These are phyloP conservation scores for Lodderomyces pseudojiufengensis DNA, from an alignment of 1,139 yeast species.

Conservation along the genomic window DNA sequence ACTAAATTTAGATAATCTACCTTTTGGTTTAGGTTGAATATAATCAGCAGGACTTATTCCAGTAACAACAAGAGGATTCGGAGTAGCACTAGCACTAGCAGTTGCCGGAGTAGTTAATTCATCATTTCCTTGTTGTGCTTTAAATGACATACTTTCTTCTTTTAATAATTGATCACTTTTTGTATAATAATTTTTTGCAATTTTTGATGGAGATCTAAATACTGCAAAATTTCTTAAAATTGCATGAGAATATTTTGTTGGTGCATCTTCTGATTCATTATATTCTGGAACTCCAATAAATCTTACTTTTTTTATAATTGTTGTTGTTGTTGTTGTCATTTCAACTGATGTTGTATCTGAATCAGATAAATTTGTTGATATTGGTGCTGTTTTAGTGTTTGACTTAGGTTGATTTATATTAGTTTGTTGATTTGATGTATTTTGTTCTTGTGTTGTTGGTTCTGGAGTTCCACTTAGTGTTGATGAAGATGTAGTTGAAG, in stretches of 20 bases:
- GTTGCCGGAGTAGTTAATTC: too few species aligned
- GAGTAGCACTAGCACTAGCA: too few species aligned
- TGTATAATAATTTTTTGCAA: slow-evolving; percentile 18
- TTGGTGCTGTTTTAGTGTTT: neutral
- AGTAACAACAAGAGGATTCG: too few species aligned
- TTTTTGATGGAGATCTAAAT: slow-evolving; percentile 25
- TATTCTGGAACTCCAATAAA: slow-evolving; percentile 53
- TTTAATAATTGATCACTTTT: slow-evolving; percentile 45
- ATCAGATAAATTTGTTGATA: neutral
- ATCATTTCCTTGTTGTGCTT: slow-evolving; percentile 19
- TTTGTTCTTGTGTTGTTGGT: slow-evolving; percentile 1
- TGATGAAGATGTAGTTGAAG: slow-evolving; percentile 2
- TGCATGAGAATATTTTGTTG: slow-evolving; percentile 43
- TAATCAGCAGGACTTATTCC: too few species aligned
- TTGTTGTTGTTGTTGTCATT: slow-evolving; percentile 5
- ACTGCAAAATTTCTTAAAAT: slow-evolving; percentile 47
- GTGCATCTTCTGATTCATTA: slow-evolving; percentile 54
- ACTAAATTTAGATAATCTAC: slow-evolving; percentile 4
- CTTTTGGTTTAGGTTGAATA: slow-evolving; percentile 1
- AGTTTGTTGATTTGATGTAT: neutral
- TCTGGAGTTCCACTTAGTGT: slow-evolving; percentile 4
- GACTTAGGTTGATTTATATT: neutral
- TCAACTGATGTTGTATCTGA: neutral
- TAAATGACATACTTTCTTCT: slow-evolving; percentile 53
- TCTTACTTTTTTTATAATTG: slow-evolving; percentile 39